A percentile compares a stretch with the other conserved stretches of the same genome.
Evolutionary conservation across 1,284 basidiomycete genomes (phyloP).

Genomic region (Neonothopanus nambi): DNA sequence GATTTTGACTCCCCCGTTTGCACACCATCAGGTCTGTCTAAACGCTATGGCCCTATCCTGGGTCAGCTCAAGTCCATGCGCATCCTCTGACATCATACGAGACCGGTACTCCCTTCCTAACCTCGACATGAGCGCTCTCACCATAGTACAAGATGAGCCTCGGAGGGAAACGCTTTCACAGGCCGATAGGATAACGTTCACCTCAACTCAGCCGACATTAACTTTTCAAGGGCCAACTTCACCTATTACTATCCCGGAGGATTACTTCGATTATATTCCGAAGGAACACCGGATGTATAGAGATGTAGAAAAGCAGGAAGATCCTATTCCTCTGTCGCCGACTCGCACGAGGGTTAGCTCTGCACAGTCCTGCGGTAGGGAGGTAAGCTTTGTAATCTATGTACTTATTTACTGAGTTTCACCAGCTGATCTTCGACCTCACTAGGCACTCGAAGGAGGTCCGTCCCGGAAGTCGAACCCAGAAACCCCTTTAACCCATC

Average conservation of each 20-base stretch:
- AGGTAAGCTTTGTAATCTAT: too few relatives aligned
- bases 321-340: neutral
- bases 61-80: slow-evolving; percentile 8
- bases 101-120: slow-evolving; percentile 9
- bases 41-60: neutral
- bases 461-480: too few relatives aligned
- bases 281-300: neutral
- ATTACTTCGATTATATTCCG: slow-evolving; percentile 10
- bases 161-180: neutral
- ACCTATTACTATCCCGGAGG: slow-evolving; percentile 2
- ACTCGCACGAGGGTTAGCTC: too few relatives aligned
- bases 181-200: too few relatives aligned
- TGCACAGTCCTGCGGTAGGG: too few relatives aligned
- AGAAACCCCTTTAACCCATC: too few relatives aligned
- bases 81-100: neutral
- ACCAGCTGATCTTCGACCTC: too few relatives aligned
- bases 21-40: neutral
- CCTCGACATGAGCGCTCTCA: slow-evolving; percentile 12
- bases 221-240: neutral
- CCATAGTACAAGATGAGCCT: neutral
- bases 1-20: too few relatives aligned
- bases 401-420: too few relatives aligned
- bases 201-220: neutral
- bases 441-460: too few relatives aligned
- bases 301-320: neutral